Evolutionary conservation across 495 filamentous ascomycete genomes (phyloP), one percentile per base, ranked within the genome.

Genomic region (Extremus antarcticus): DNA sequence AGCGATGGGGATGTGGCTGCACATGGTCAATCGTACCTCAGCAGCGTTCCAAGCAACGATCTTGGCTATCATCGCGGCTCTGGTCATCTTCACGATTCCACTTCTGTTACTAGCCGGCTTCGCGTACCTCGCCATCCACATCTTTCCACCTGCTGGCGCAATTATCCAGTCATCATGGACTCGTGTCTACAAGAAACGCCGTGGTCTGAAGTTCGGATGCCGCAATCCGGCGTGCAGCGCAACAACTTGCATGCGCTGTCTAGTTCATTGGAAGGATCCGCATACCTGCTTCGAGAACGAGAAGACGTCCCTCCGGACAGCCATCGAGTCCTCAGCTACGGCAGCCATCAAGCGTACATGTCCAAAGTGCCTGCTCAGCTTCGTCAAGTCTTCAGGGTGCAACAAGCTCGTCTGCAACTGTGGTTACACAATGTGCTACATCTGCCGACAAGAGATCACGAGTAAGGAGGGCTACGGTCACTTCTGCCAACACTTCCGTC

Each of bases 321-420:
- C 90, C 56, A 82, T 96, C 53, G 92, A 96, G 69, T 81, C 84
- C 51, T 90, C 90, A 20, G 89, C 90, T 72, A 91, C 90, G 39
- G 82, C 89, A 50, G 92, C 92, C 15, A 81, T 98, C 59, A 98
- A 98, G 70, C 87, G 92, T 40, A 95, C 90, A 17, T 98, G 92
- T 67, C 92, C 92, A 10, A 77, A 80, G 51, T 98, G 92, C 72
- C 80, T 85, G 55, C 82, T 89, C 22, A 87, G 85, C 16, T 96
- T 98, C 64, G 85, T 98, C 68, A 96, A 96, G 65, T 81, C 78
- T 1, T 82, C 84, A 29, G 92, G 92, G 56, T 98, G 92, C 75
- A 98, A 98, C 71, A 96, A 95, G 68, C 71, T 98, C 16, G 90
- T 86, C n/a, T 98, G 92, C 66, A 78, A 87, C n/a, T 98, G 92